Base-by-base conservation (phyloP, 2,329 filamentous ascomycete species). In the Fusarium longipes region DNA sequence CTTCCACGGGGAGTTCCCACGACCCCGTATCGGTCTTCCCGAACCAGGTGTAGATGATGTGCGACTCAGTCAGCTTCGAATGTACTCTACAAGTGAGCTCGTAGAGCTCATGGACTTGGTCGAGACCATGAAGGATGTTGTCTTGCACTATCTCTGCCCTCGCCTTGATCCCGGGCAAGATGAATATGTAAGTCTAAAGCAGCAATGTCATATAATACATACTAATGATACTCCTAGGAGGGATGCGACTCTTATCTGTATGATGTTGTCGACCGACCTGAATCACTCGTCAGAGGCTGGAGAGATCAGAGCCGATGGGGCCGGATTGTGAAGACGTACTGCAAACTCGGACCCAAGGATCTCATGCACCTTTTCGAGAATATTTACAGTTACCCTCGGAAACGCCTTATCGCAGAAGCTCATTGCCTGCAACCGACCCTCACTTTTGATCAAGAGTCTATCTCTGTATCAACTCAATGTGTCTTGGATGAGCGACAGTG, bases 281-380 rank as follows among this genome's bases (percentile, higher is more conserved):
- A 74, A 20, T 79, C 77, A 5, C 61, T 79, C n/a, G 45, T 68
- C 32, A 71, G 72, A 6, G 74, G 76, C 32, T 81, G 78, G 78
- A 74, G 65, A 15, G 77, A 80, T 39, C 75, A 78, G 51, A 77
- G 76, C 48, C 71, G 70, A 45, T 79, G 77, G 76, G 73, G 75
- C 15, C 78, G 80, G 18, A 78, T 82, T 32, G 72, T 82, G 38
- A 80, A 80, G 61, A 82, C 80, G 2, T 82, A 82, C 59, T 76
- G 83, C 68, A 87, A 86, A 74, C 77, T 87, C 9, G 77, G 79
- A 6, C 85, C 85, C 0, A 73, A 78, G 12, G 78, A 84, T 54
- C 77, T 87, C n/a, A 79, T 84, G 64, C 76, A 82, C 60, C 79
- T 86, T 56, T 78, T 86, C 40, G 78, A 82, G 27, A 79, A 82